These are phyloP conservation scores for Rhizopogon sp. DNA, from an alignment of 768 basidiomycete species.

Conservation along the genomic window DNA sequence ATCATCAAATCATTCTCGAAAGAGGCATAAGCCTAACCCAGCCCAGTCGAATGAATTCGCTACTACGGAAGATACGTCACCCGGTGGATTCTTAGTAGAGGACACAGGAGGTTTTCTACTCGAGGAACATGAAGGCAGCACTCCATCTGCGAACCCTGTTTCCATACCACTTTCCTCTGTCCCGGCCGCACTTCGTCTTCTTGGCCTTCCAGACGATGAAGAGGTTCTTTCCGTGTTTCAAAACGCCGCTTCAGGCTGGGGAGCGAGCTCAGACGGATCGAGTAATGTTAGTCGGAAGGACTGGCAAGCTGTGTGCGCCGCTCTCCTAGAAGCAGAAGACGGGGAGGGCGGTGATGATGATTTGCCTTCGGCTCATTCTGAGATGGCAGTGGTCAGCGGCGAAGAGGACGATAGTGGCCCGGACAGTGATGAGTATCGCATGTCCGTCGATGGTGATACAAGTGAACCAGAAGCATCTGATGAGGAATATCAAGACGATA, in stretches of 20 bases:
- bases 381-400: conserved; percentile 7
- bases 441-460: conserved; percentile 17
- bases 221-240: conserved; percentile 67
- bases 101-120: conserved; percentile 28
- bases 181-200: conserved; percentile 53
- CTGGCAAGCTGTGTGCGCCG: conserved; percentile 79
- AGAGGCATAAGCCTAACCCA: not conserved
- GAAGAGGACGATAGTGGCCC: conserved; percentile 21
- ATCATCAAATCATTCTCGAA: not conserved
- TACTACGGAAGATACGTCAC: conserved; percentile 5
- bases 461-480: conserved; percentile 21
- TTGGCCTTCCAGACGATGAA: conserved; percentile 71
- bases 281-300: conserved; percentile 56
- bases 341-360: conserved; percentile 18
- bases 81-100: conserved; percentile 32
- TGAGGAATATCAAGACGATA: conserved; percentile 26
- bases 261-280: conserved; percentile 24
- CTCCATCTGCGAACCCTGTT: conserved; percentile 4
- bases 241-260: conserved; percentile 76
- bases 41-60: conserved; percentile 10
- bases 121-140: conserved; percentile 14
- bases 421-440: conserved; percentile 24
- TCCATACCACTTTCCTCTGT: conserved; percentile 51
- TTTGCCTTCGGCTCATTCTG: conserved; percentile 7
- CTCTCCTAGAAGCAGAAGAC: conserved; percentile 49